phyloP scores from a whole-genome alignment of 2,329 filamentous ascomycete species.

The Aspergillus nomiae region DNA sequence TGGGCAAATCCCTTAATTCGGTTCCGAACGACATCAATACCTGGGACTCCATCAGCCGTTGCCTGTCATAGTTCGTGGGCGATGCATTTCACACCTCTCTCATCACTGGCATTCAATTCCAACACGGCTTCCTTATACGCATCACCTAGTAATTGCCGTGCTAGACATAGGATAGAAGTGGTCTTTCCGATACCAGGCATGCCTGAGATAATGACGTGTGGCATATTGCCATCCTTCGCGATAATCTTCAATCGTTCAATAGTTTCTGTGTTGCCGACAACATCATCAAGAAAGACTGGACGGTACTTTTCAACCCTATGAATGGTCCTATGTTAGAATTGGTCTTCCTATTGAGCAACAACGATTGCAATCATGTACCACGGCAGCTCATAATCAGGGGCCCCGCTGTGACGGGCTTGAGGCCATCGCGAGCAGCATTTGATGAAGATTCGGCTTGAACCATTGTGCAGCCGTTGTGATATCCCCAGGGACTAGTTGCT shows the following conservation, averaged over 20 bases:
- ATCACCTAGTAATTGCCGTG: slow-evolving; percentile 85
- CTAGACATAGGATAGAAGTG: slow-evolving; percentile 89
- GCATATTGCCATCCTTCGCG: slow-evolving; percentile 98
- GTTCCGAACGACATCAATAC: slow-evolving; percentile 96
- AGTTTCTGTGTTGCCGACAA: slow-evolving; percentile 97
- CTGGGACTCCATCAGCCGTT: slow-evolving; percentile 40
- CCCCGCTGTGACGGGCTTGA: slow-evolving; percentile 42
- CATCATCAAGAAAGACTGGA: slow-evolving; percentile 90
- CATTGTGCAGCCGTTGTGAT: slow-evolving; percentile 30
- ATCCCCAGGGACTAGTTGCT: not conserved
- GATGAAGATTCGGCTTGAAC: slow-evolving; percentile 51
- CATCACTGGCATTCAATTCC: slow-evolving; percentile 94
- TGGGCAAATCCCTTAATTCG: slow-evolving; percentile 98
- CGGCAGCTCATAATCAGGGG: slow-evolving; percentile 51
- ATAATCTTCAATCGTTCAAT: slow-evolving; percentile 98
- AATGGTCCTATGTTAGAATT: slow-evolving; percentile 17
- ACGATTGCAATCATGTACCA: slow-evolving; percentile 39
- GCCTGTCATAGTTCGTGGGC: not conserved
- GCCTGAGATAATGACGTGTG: slow-evolving; percentile 97
- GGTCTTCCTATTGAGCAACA: not conserved
- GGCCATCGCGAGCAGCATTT: slow-evolving; percentile 43
- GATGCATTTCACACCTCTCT: slow-evolving; percentile 63
- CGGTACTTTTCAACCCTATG: slow-evolving; percentile 96
- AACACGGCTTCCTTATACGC: slow-evolving; percentile 96
- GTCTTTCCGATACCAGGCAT: slow-evolving; percentile 99